A percentile compares a stretch with the other conserved stretches of the same genome.
Evolutionary conservation across 176 grass and related monocot genomes (phyloP).

Genomic region (Saccharum spontaneum): DNA sequence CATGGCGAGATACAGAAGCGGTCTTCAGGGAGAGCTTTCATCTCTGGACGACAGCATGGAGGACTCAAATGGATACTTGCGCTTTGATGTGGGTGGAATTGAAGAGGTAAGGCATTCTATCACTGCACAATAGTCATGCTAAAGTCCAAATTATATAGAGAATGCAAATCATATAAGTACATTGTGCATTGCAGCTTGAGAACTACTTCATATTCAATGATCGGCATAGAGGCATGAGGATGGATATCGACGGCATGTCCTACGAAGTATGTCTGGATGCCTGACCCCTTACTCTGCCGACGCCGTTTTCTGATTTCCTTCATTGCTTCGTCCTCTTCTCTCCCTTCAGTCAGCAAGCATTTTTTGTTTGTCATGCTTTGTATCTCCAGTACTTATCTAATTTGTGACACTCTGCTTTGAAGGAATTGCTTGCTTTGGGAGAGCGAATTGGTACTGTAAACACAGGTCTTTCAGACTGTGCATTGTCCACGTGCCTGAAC

Average conservation of each 20-base stretch:
- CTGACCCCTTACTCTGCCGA: slow-evolving; percentile 6
- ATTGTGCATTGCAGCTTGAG: slow-evolving; percentile 44
- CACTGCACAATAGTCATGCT: neutral
- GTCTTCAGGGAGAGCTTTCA: slow-evolving; percentile 22
- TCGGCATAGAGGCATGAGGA: slow-evolving; percentile 77
- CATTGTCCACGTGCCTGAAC: slow-evolving; percentile 56
- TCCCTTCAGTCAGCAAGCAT: neutral
- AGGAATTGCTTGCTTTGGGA: slow-evolving; percentile 79
- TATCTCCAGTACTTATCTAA: neutral
- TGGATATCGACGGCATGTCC: slow-evolving; percentile 93
- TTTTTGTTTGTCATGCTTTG: slow-evolving; percentile 9
- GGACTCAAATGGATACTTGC: slow-evolving; percentile 54
- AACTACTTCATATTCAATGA: slow-evolving; percentile 59
- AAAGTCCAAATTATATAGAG: neutral
- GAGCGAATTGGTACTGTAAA: slow-evolving; percentile 83
- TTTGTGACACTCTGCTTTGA: slow-evolving; percentile 3
- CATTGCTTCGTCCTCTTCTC: neutral
- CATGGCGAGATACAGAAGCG: slow-evolving; percentile 44
- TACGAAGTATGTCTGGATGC: slow-evolving; percentile 65
- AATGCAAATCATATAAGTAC: neutral
- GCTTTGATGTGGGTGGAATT: slow-evolving; percentile 53
- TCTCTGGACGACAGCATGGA: slow-evolving; percentile 42
- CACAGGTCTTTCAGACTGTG: slow-evolving; percentile 75
- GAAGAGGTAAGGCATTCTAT: slow-evolving; percentile 48
- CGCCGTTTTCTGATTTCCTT: neutral